These are phyloP conservation scores for Desmodesmus armatus DNA, from an alignment of 139 green algal species.

Conservation along the genomic window DNA sequence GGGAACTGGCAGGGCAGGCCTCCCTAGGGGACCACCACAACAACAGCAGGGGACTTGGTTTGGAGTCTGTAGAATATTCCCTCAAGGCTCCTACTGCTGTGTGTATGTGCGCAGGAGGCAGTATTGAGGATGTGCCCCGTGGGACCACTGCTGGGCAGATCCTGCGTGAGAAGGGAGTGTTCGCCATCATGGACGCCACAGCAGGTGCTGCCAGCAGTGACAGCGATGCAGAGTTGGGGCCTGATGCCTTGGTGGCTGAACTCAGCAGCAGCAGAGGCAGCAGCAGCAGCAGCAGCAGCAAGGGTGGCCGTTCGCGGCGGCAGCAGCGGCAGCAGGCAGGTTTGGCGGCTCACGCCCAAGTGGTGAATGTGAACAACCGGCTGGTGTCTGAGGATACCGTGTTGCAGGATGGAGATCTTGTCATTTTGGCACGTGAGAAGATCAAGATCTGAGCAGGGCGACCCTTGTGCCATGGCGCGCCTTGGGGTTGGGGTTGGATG, in stretches of 20 bases:
- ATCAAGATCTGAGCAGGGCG: constrained; percentile 71
- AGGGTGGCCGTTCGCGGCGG: background rate
- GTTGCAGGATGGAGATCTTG: constrained; percentile 85
- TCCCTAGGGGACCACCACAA: too few relatives aligned
- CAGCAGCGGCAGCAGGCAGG: constrained; percentile 4
- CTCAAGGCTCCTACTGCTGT: constrained; percentile 3
- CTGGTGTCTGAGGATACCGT: constrained; percentile 79
- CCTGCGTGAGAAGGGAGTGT: constrained; percentile 35
- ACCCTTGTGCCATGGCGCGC: background rate
- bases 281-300: constrained; percentile 1
- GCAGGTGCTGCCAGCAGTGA: background rate
- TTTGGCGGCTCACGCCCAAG: too few relatives aligned
- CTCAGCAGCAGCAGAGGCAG: constrained; percentile 3
- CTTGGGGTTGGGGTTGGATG: too few relatives aligned
- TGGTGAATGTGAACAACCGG: constrained; percentile 93
- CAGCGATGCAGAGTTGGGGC: background rate
- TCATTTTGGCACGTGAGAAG: constrained; percentile 77
- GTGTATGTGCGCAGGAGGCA: constrained; percentile 40
- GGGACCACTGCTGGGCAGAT: constrained; percentile 84
- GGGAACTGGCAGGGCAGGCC: too few relatives aligned
- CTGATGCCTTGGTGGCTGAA: background rate
- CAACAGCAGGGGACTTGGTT: too few relatives aligned
- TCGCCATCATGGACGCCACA: constrained; percentile 33
- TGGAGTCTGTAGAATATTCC: too few relatives aligned
- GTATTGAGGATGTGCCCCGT: constrained; percentile 73